These are phyloP conservation scores for Phragmites australis DNA, from an alignment of 176 grass and related monocot genomes.

Conservation along the genomic window DNA sequence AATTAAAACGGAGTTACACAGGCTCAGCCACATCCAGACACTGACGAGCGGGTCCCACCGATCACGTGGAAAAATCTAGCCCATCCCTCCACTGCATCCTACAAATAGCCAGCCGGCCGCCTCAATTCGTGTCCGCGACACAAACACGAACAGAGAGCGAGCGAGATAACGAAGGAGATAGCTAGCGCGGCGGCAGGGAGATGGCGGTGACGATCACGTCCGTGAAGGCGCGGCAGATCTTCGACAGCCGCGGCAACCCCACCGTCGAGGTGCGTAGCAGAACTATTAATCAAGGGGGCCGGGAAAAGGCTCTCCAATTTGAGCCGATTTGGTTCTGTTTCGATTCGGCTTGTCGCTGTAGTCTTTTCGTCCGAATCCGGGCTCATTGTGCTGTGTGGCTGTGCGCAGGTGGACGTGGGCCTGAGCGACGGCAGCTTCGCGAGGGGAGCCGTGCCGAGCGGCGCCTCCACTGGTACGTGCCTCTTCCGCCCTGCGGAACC, in stretches of 20 bases:
- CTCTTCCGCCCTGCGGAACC: background rate
- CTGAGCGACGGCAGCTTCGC: constrained; percentile 65
- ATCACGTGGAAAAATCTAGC: background rate
- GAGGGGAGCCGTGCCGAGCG: constrained; percentile 85
- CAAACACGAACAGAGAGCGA: background rate
- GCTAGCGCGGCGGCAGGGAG: background rate
- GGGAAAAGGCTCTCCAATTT: background rate
- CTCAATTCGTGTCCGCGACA: no score
- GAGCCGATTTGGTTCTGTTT: background rate
- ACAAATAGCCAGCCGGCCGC: background rate
- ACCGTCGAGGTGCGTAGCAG: constrained; percentile 48
- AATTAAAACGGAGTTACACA: no score
- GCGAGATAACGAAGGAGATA: no score
- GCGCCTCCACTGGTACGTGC: constrained; percentile 81
- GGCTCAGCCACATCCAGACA: rapidly evolving
- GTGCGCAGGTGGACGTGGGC: constrained; percentile 56
- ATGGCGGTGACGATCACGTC: constrained; percentile 59
- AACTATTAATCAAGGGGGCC: background rate
- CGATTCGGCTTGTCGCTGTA: background rate
- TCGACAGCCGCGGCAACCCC: constrained; percentile 95
- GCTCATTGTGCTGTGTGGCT: background rate
- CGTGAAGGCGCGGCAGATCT: constrained; percentile 90
- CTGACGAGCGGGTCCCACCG: background rate
- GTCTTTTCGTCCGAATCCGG: background rate
- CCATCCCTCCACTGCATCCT: background rate